Evolutionary conservation across 305 asterid genomes (phyloP), one percentile per base, ranked within the genome.

Genomic region (Solanum hybrid): DNA sequence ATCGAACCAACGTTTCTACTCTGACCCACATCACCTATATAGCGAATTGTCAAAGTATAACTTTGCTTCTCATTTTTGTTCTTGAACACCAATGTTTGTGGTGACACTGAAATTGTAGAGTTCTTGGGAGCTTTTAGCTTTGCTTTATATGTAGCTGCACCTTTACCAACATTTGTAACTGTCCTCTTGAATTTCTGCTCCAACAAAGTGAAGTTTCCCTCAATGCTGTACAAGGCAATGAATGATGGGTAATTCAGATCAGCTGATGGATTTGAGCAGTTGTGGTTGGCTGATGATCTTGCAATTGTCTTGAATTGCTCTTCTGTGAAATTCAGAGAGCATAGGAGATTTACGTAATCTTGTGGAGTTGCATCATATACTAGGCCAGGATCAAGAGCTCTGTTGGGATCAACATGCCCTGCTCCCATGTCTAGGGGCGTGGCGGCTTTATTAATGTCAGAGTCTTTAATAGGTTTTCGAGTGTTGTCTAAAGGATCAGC

Each of bases 331-430:
- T 89, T 89, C 79, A 89, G 6, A 13, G 88, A 87, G 27, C 90
- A 91, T 20, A 89, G 75, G 64, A 88, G 90, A 42, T 90, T 89
- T 31, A 91, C 42, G 16, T 91, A 89, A 56, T 91, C 91, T 69
- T 88, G 51, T 5, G 77, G 79, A 40, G 85, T 32, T 1, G 81
- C 89, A 14, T 91, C 90, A 31, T 91, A 89, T 26, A 91, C 36
- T 27, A 91, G 91, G 24, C 91, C 91, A 0, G 91, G 92, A 56
- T 85, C 86, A 26, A 91, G 73, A 16, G 91, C 91, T 27, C 88
- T 77, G 88, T 88, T 91, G 8, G 92, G 92, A 27, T 88, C 56
- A 4, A 89, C 38, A 13, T 75, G 88, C 10, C 91, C 91, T 7
- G 91, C 85, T 34, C 91, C 92, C 31, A 91, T 91, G 40, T 79